A percentile compares a stretch with the other conserved stretches of the same genome.
Evolutionary conservation across 805 yeast genomes (phyloP).

Genomic region (Lipomyces lipofer): DNA sequence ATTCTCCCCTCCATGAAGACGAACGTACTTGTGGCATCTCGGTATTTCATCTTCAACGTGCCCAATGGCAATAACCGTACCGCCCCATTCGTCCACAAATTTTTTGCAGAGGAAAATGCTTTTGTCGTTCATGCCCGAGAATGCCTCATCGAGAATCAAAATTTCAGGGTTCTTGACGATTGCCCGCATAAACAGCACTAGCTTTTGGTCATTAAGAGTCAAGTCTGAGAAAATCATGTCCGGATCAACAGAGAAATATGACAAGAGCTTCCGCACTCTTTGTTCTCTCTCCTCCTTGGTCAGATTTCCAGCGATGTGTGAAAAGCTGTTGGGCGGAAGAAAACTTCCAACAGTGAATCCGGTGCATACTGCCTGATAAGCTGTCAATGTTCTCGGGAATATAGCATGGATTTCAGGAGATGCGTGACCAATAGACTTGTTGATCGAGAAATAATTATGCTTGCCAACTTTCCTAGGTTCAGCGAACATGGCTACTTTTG

Average conservation of each 20-base stretch:
- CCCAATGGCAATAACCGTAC: conserved; percentile 77
- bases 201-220: conserved; percentile 72
- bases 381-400: conserved; percentile 61
- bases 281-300: conserved; percentile 39
- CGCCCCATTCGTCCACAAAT: conserved; percentile 55
- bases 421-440: conserved; percentile 75
- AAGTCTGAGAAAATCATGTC: conserved; percentile 54
- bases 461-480: conserved; percentile 70
- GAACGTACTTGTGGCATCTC: conserved; percentile 54
- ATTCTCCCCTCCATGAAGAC: conserved; percentile 36
- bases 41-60: conserved; percentile 84
- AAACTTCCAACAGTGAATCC: conserved; percentile 74
- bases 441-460: conserved; percentile 74
- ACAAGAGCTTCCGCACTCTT: conserved; percentile 49
- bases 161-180: conserved; percentile 74
- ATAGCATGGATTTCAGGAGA: conserved; percentile 92
- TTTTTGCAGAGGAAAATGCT: conserved; percentile 57
- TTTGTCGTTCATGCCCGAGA: conserved; percentile 81
- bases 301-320: conserved; percentile 30
- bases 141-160: conserved; percentile 86
- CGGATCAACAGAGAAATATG: conserved; percentile 48
- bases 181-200: conserved; percentile 73
- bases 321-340: conserved; percentile 49
- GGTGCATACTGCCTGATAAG: conserved; percentile 61
- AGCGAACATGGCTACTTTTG: conserved; percentile 63